These are phyloP conservation scores for Fraxinus dipetala DNA, from an alignment of 305 asterid species.

Conservation along the genomic window DNA sequence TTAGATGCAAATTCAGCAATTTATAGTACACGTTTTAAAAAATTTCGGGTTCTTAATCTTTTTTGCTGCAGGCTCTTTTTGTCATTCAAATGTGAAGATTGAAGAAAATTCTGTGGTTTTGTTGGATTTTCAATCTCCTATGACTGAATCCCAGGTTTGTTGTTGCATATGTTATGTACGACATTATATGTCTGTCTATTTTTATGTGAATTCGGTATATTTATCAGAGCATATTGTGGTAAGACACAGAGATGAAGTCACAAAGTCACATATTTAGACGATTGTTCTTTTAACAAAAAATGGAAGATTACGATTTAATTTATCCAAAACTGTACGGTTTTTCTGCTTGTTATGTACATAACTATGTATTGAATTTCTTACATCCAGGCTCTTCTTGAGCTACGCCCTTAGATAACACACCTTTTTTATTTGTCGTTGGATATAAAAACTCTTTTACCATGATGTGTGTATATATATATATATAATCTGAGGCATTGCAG, in stretches of 20 bases:
- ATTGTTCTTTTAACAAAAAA: not conserved
- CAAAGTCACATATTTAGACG: not conserved
- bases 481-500: conserved; percentile 12
- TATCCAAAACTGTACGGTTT: not conserved
- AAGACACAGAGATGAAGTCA: not conserved
- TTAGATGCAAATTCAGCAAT: no score
- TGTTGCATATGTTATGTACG: not conserved
- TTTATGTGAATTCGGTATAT: not conserved
- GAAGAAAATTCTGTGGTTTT: not conserved
- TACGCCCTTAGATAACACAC: not conserved
- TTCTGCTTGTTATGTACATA: not conserved
- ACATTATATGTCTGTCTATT: not conserved
- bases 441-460: no score
- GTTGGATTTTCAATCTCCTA: conserved; percentile 13
- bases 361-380: not conserved
- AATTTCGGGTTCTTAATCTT: no score
- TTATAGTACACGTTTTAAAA: not conserved
- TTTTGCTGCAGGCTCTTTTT: conserved; percentile 19
- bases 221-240: not conserved
- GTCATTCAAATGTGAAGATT: conserved; percentile 13
- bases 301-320: not conserved
- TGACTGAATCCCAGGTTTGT: conserved; percentile 33
- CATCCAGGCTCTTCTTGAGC: not conserved
- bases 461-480: no score
- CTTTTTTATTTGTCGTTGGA: not conserved